phyloP scores from a whole-genome alignment of 768 basidiomycete species.

The Panus rudis region DNA sequence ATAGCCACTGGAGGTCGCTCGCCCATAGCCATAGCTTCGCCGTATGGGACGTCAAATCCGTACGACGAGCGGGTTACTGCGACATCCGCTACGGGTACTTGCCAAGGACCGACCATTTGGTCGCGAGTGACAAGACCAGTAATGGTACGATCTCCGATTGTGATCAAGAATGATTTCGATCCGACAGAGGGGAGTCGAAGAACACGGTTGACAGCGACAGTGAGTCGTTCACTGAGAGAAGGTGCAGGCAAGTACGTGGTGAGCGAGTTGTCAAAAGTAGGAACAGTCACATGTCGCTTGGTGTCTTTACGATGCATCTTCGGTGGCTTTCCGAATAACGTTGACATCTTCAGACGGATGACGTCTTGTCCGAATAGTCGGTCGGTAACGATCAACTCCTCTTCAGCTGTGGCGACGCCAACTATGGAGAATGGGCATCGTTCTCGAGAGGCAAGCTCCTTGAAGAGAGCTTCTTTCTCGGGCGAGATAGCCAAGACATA shows the following conservation, averaged over 20 bases:
- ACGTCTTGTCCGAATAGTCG: conserved; percentile 71
- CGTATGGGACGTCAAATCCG: conserved; percentile 76
- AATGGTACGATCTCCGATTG: conserved; percentile 92
- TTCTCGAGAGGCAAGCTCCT: conserved; percentile 75
- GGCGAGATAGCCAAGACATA: conserved; percentile 89
- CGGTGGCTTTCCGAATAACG: conserved; percentile 93
- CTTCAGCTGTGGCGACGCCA: conserved; percentile 74
- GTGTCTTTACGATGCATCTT: conserved; percentile 76
- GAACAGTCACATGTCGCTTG: conserved; percentile 33
- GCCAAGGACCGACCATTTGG: conserved; percentile 99
- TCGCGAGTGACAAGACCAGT: conserved; percentile 93
- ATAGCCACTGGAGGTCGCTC: conserved; percentile 93
- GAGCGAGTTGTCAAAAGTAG: conserved; percentile 68
- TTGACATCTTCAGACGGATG: conserved; percentile 88
- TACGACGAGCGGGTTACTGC: conserved; percentile 94
- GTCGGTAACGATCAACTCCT: conserved; percentile 87
- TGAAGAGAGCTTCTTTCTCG: conserved; percentile 56
- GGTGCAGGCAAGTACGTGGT: conserved; percentile 51
- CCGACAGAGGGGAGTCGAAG: conserved; percentile 88
- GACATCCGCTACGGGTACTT: conserved; percentile 95
- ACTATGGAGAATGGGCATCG: conserved; percentile 92
- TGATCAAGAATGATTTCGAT: conserved; percentile 96
- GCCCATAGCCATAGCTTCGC: conserved; percentile 99
- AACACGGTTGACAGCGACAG: conserved; percentile 68
- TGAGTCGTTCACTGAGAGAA: conserved; percentile 42